Conservation (phyloP, 805 yeast species). For the Candida nanaspora region DNA sequence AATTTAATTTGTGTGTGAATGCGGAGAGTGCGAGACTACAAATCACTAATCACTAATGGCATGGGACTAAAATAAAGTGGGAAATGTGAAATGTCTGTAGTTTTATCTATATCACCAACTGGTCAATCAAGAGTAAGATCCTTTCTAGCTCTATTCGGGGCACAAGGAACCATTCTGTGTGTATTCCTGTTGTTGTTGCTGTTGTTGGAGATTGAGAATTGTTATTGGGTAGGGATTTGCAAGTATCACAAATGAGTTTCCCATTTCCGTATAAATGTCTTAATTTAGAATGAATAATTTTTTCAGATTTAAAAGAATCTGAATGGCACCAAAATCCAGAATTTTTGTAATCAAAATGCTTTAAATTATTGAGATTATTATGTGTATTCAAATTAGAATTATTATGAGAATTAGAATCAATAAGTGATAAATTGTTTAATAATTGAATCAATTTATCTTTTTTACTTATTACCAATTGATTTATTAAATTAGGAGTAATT, state of each 20-base stretch:
- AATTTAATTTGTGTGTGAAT: no score
- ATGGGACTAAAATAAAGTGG: no score
- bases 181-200: slow-evolving; percentile 28
- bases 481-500: slow-evolving; percentile 25
- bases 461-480: slow-evolving; percentile 11
- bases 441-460: slow-evolving; percentile 10
- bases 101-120: slow-evolving; percentile 2
- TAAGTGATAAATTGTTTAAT: slow-evolving; percentile 1
- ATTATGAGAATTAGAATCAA: no score
- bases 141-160: slow-evolving; percentile 32
- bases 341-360: slow-evolving; percentile 16
- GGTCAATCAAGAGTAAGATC: slow-evolving; percentile 29
- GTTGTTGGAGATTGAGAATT: no score
- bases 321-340: slow-evolving; percentile 30
- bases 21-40: no score
- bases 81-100: no score
- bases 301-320: slow-evolving; percentile 32
- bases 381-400: no score
- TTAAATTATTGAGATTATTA: slow-evolving; percentile 1
- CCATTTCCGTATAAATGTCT: slow-evolving; percentile 39
- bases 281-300: slow-evolving; percentile 32
- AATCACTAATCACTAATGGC: no score
- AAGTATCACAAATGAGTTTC: slow-evolving; percentile 40
- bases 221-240: no score
- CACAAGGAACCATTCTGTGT: slow-evolving; percentile 51